A percentile compares a stretch with the other conserved stretches of the same genome.
Conservation (phyloP, 768 basidiomycete genomes). For the Mycena belliarum region DNA sequence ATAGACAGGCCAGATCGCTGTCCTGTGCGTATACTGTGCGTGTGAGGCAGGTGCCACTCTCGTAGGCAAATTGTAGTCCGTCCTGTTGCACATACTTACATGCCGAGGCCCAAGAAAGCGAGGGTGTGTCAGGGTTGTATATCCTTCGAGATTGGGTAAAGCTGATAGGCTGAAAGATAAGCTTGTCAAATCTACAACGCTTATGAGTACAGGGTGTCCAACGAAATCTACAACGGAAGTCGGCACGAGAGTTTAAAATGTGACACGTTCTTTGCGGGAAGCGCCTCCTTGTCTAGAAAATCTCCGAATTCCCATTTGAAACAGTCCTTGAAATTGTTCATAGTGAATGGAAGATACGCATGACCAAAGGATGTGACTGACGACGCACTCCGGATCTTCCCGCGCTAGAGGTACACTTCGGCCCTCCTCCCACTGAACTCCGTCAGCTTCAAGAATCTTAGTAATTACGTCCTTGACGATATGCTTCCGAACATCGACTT, state of each 20-base stretch:
- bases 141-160: too few species aligned
- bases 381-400: conserved; percentile 67
- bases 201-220: too few species aligned
- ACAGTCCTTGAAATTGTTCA: conserved; percentile 59
- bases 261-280: background rate
- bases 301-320: conserved; percentile 74
- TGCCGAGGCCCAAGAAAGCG: too few species aligned
- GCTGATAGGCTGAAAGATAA: too few species aligned
- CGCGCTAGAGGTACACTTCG: conserved; percentile 58
- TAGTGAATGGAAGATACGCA: background rate
- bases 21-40: too few species aligned
- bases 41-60: too few species aligned
- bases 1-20: too few species aligned
- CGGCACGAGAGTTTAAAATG: background rate
- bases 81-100: too few species aligned
- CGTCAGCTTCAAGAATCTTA: conserved; percentile 51
- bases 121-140: too few species aligned
- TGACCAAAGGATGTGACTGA: conserved; percentile 27
- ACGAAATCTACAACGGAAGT: background rate
- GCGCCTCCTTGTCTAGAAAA: conserved; percentile 20
- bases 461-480: conserved; percentile 69
- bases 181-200: too few species aligned
- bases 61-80: too few species aligned
- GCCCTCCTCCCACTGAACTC: conserved; percentile 52
- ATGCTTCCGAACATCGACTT: conserved; percentile 78